Evolutionary conservation across 2,329 filamentous ascomycete genomes (phyloP).

Genomic region (Cercospora canescens): DNA sequence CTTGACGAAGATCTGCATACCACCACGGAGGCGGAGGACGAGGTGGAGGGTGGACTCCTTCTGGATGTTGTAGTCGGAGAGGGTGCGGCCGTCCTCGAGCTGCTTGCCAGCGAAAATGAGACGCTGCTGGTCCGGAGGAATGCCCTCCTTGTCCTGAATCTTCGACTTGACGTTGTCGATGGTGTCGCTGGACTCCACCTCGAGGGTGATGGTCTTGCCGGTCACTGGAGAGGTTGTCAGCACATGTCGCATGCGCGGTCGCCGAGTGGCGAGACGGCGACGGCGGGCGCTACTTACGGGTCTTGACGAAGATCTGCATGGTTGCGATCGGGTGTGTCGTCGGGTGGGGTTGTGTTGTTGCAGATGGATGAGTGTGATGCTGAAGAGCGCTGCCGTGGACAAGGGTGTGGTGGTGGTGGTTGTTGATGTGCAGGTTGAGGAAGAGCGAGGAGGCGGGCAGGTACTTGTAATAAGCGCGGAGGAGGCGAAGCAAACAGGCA

Average conservation of each 20-base stretch:
- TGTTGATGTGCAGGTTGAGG: conserved; percentile 12
- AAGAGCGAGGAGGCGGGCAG: conserved; percentile 6
- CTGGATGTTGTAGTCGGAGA: conserved; percentile 93
- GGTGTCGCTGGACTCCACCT: conserved; percentile 74
- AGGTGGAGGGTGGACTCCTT: conserved; percentile 67
- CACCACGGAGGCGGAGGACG: conserved; percentile 62
- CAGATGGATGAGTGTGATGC: conserved; percentile 7
- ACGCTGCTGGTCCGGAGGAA: conserved; percentile 93
- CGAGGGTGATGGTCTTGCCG: conserved; percentile 67
- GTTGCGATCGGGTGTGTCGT: conserved; percentile 34
- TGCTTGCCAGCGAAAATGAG: conserved; percentile 96
- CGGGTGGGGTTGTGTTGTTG: conserved; percentile 17
- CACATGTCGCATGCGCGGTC: conserved; percentile 14
- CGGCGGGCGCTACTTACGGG: conserved; percentile 62
- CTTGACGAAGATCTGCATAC: conserved; percentile 94
- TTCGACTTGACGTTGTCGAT: conserved; percentile 97
- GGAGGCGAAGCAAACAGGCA: conserved; percentile 8
- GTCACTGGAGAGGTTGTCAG: conserved; percentile 54
- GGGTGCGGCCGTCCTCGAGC: conserved; percentile 88
- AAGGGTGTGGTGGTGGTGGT: conserved; percentile 4
- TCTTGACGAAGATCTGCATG: conserved; percentile 99
- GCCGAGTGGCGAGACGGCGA: conserved; percentile 21
- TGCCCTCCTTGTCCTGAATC: conserved; percentile 98
- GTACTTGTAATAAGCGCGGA: neutral
- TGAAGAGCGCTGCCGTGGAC: conserved; percentile 9